Evolutionary conservation across 345 rosid species (phyloP), one percentile per base, ranked within the genome.

Genomic region (Anacardium occidentale): DNA sequence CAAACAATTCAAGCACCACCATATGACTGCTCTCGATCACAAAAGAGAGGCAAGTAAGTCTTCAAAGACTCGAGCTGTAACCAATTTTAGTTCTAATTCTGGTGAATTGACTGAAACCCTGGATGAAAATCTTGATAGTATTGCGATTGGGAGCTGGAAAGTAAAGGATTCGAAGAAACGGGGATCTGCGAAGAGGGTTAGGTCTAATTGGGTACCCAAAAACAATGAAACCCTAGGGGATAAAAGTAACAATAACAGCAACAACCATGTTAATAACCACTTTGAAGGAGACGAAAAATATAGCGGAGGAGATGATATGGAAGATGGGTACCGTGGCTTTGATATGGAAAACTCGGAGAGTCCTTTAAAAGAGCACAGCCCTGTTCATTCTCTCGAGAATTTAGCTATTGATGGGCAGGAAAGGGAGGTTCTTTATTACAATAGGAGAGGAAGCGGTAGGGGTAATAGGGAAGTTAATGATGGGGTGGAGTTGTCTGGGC

Each of bases 111-210:
- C 74, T 59, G 92, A 86, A 82, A 83, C 83, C 85, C 89, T 85
- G 77, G 87, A 78, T 15, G 90, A 83, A 56, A 86, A 82, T 76
- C 79, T 86, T 68, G 96, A 90, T 77, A 68, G 87, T 20, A 79
- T 80, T 26, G 85, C 86, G 1, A 76, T 89, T 75, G 92, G 96
- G 57, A 85, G 88, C 78, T 89, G 92, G 96, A 86, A 83, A 68
- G 89, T 85, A 18, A 89, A 78, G 60, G 87, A 86, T 75, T 69
- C 83, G n/a, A 88, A 86, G 66, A 84, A 74, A 63, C 77, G 82
- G 45, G 71, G 82, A 7, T 70, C 75, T 10, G 75, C 86, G 3
- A 93, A 91, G 81, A 64, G 95, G 61, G 79, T 76, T 13, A 75
- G 97, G 26, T 85, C 93, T 51, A 91, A 83, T 82, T 88, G 92